phyloP scores from a whole-genome alignment of 2,329 filamentous ascomycete genomes.

The Neurospora sp. region DNA sequence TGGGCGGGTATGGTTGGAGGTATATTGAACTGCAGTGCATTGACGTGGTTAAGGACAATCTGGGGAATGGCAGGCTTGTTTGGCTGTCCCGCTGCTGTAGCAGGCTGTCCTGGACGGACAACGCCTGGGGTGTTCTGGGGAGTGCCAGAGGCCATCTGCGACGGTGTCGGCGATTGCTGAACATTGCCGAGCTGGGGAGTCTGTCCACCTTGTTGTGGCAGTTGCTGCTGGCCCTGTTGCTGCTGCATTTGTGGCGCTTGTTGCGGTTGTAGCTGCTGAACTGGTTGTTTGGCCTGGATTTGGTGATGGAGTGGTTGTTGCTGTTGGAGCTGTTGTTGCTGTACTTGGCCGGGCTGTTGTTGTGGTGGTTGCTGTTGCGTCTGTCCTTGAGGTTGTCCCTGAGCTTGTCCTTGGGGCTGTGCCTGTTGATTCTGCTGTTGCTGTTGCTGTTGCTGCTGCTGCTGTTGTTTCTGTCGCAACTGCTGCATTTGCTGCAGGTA shows the following conservation, averaged over 20 bases:
- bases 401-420: constrained; percentile 12
- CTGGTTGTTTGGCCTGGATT: constrained; percentile 11
- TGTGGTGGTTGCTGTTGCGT: constrained; percentile 13
- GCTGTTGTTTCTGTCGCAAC: constrained; percentile 24
- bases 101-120: neutral
- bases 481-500: constrained; percentile 21
- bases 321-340: constrained; percentile 6
- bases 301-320: neutral
- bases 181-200: neutral
- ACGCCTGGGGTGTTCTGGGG: constrained; percentile 1
- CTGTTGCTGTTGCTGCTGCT: constrained; percentile 18
- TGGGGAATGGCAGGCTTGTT: constrained; percentile 26
- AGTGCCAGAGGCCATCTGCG: constrained; percentile 1
- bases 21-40: constrained; percentile 35
- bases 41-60: constrained; percentile 35
- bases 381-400: constrained; percentile 12
- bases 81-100: constrained; percentile 6
- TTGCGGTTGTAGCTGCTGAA: constrained; percentile 10
- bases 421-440: constrained; percentile 13
- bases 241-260: constrained; percentile 9
- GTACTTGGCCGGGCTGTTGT: constrained; percentile 5
- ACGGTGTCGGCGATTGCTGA: neutral
- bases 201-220: neutral
- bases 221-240: constrained; percentile 11
- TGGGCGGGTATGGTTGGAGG: constrained; percentile 27